phyloP scores from a whole-genome alignment of 495 filamentous ascomycete genomes.

The Penicillium maclennaniae region DNA sequence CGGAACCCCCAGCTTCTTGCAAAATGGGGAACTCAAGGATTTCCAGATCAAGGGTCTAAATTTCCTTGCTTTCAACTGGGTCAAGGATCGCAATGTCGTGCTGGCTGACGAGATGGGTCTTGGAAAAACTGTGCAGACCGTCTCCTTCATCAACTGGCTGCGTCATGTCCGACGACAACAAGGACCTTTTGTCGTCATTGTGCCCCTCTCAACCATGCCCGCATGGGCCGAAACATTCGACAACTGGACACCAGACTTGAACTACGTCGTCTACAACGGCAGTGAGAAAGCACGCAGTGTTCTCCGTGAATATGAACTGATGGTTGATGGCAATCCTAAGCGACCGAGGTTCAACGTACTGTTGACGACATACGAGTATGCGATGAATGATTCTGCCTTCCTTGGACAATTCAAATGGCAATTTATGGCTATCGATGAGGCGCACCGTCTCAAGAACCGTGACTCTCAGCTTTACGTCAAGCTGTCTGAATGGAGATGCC shows the following conservation, averaged over 20 bases:
- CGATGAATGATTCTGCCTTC: slow-evolving; percentile 72
- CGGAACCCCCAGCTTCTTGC: slow-evolving; percentile 79
- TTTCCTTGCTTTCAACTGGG: slow-evolving; percentile 94
- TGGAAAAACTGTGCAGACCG: slow-evolving; percentile 97
- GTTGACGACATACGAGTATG: slow-evolving; percentile 94
- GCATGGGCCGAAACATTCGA: slow-evolving; percentile 98
- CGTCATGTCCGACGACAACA: slow-evolving; percentile 87
- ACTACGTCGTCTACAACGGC: slow-evolving; percentile 95
- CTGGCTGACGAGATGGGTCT: slow-evolving; percentile 98
- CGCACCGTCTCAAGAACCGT: slow-evolving; percentile 93
- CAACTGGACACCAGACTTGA: slow-evolving; percentile 90
- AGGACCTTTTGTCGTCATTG: slow-evolving; percentile 92
- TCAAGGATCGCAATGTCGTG: slow-evolving; percentile 85
- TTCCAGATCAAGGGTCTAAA: slow-evolving; percentile 95
- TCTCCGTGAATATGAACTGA: slow-evolving; percentile 82
- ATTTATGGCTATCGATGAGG: slow-evolving; percentile 93
- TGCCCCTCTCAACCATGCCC: slow-evolving; percentile 91
- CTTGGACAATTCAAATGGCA: slow-evolving; percentile 92
- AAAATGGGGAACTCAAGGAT: slow-evolving; percentile 79
- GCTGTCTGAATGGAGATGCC: slow-evolving; percentile 77
- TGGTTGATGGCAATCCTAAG: slow-evolving; percentile 75
- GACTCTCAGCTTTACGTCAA: slow-evolving; percentile 87
- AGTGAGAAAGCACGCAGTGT: slow-evolving; percentile 75
- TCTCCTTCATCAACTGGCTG: slow-evolving; percentile 95
- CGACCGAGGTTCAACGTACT: slow-evolving; percentile 92